phyloP scores from a whole-genome alignment of 768 basidiomycete genomes.

The Dendrothele bispora region DNA sequence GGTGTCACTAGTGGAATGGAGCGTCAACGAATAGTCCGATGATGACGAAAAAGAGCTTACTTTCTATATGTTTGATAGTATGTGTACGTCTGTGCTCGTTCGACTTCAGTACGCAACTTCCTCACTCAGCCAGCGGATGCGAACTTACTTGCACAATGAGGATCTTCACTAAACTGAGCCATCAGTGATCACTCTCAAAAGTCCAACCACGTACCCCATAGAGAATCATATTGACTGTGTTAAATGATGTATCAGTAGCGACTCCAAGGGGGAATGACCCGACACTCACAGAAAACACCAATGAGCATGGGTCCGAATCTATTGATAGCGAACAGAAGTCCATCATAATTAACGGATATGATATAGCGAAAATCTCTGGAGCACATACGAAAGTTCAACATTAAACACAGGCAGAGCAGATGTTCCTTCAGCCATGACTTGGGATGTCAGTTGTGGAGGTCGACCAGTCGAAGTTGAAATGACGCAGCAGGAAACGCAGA shows the following conservation, averaged over 20 bases:
- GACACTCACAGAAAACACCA: conserved; percentile 5
- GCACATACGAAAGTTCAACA: conserved; percentile 2
- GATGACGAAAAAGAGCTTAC: neutral
- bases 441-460: too few species aligned
- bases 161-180: neutral
- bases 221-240: conserved; percentile 6
- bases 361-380: too few species aligned
- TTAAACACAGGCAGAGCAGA: conserved; percentile 2
- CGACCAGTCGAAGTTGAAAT: too few species aligned
- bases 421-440: too few species aligned
- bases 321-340: neutral
- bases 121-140: neutral
- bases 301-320: conserved; percentile 9
- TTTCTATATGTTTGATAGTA: conserved; percentile 6
- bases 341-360: neutral
- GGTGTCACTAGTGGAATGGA: conserved; percentile 32
- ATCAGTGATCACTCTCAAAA: too few species aligned
- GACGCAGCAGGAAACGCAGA: too few species aligned
- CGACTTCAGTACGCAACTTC: neutral
- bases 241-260: too few species aligned
- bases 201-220: neutral
- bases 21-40: too few species aligned
- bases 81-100: neutral
- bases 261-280: too few species aligned
- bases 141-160: neutral